A percentile compares a stretch with the other conserved stretches of the same genome.
Evolutionary conservation across 352 stramenopile species (phyloP).

Genomic region (Phytophthora idaei): DNA sequence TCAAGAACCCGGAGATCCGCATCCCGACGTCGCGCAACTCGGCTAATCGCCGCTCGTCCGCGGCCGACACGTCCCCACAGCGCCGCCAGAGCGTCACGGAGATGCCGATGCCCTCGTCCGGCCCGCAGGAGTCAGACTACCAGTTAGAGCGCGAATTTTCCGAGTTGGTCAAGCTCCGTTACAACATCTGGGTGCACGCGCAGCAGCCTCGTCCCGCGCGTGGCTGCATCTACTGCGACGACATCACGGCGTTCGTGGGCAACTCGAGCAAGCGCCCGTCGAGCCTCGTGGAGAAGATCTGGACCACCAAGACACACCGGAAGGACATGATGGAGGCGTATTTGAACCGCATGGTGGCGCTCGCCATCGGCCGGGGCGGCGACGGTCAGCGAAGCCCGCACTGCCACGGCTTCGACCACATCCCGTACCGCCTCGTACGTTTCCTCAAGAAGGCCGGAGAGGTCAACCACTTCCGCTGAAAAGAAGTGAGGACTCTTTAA

Average conservation of each 20-base stretch:
- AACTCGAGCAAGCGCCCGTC: slow-evolving; percentile 35
- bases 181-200: slow-evolving; percentile 49
- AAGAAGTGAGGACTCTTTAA: not conserved
- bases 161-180: slow-evolving; percentile 50
- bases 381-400: slow-evolving; percentile 39
- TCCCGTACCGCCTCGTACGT: slow-evolving; percentile 41
- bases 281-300: slow-evolving; percentile 38
- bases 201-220: slow-evolving; percentile 35
- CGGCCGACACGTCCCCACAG: slow-evolving; percentile 15
- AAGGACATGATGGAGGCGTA: slow-evolving; percentile 42
- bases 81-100: slow-evolving; percentile 20
- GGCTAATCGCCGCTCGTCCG: slow-evolving; percentile 31
- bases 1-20: slow-evolving; percentile 49
- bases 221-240: slow-evolving; percentile 46
- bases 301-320: slow-evolving; percentile 33
- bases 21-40: slow-evolving; percentile 49
- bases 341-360: slow-evolving; percentile 40
- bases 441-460: slow-evolving; percentile 42
- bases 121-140: slow-evolving; percentile 41
- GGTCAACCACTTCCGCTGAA: slow-evolving; percentile 33
- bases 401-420: slow-evolving; percentile 48
- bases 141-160: slow-evolving; percentile 41
- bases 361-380: slow-evolving; percentile 36
- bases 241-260: slow-evolving; percentile 42
- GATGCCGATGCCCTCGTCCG: not conserved